Conservation (phyloP, 306 rosid species). For the Inga leiocalycina region DNA sequence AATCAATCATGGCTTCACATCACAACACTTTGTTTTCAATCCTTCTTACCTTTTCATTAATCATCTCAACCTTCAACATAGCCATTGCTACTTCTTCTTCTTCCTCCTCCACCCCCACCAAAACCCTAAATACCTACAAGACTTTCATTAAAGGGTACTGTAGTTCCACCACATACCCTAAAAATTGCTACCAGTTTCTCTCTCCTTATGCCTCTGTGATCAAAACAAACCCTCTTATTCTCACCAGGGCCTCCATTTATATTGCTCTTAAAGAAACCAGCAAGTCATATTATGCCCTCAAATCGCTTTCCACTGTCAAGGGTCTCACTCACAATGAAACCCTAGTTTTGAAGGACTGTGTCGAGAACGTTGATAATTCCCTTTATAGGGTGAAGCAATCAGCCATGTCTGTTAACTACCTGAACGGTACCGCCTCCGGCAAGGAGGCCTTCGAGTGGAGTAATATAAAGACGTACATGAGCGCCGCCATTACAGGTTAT, state of each 20-base stretch:
- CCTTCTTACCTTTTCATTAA: constrained; percentile 18
- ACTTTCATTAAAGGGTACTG: constrained; percentile 37
- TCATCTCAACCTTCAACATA: constrained; percentile 34
- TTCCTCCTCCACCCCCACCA: not conserved
- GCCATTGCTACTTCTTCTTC: constrained; percentile 11
- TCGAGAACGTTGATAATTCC: constrained; percentile 29
- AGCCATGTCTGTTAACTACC: not conserved
- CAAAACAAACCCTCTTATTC: constrained; percentile 32
- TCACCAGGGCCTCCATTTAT: constrained; percentile 32
- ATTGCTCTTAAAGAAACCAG: constrained; percentile 34
- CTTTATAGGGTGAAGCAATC: constrained; percentile 39
- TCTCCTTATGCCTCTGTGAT: constrained; percentile 42
- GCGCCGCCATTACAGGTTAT: constrained; percentile 49
- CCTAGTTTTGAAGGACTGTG: constrained; percentile 34
- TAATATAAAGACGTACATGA: constrained; percentile 54
- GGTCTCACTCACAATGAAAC: constrained; percentile 34
- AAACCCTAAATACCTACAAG: constrained; percentile 22
- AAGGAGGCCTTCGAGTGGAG: constrained; percentile 27
- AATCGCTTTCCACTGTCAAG: constrained; percentile 14
- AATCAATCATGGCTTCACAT: constrained; percentile 26
- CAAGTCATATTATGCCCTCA: not conserved
- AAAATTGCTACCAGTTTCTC: constrained; percentile 40
- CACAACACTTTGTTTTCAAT: constrained; percentile 14
- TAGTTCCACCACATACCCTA: constrained; percentile 44
- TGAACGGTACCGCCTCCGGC: constrained; percentile 2